Evolutionary conservation across 2,329 filamentous ascomycete species (phyloP).

Genomic region (Cercospora sesami): DNA sequence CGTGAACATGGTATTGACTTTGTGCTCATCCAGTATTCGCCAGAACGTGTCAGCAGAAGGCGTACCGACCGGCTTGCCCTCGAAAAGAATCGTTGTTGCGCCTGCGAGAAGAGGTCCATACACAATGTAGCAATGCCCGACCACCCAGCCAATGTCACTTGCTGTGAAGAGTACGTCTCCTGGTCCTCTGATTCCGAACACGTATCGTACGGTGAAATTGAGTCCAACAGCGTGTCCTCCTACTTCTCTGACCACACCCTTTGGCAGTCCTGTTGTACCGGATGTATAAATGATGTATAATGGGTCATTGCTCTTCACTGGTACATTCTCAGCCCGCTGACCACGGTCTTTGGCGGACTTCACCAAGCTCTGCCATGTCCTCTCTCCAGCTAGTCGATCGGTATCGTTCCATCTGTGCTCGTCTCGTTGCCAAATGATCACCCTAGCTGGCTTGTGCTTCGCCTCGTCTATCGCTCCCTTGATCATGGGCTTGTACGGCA

Average conservation of each 20-base stretch:
- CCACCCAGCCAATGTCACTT: conserved; percentile 90
- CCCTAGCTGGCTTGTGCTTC: conserved; percentile 68
- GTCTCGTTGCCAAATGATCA: conserved; percentile 81
- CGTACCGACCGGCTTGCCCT: conserved; percentile 91
- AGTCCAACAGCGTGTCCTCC: conserved; percentile 86
- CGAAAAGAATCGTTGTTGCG: conserved; percentile 82
- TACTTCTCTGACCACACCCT: conserved; percentile 79
- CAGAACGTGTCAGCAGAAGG: conserved; percentile 86
- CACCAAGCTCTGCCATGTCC: conserved; percentile 76
- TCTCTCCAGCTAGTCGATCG: conserved; percentile 65
- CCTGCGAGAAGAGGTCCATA: conserved; percentile 85
- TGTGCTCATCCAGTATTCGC: conserved; percentile 80
- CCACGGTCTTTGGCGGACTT: conserved; percentile 68
- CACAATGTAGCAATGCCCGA: conserved; percentile 82
- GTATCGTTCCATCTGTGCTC: conserved; percentile 71
- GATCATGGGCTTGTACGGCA: conserved; percentile 75
- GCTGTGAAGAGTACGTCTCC: conserved; percentile 80
- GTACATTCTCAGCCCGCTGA: conserved; percentile 70
- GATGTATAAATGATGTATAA: conserved; percentile 92
- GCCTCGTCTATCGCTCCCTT: conserved; percentile 69
- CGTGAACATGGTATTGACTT: conserved; percentile 80
- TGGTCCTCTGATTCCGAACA: conserved; percentile 79
- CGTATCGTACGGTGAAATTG: conserved; percentile 75
- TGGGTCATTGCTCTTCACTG: conserved; percentile 73
- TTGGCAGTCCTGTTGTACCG: conserved; percentile 57